These are phyloP conservation scores for Blastobotrys proliferans DNA, from an alignment of 1,139 yeast genomes.

Conservation along the genomic window DNA sequence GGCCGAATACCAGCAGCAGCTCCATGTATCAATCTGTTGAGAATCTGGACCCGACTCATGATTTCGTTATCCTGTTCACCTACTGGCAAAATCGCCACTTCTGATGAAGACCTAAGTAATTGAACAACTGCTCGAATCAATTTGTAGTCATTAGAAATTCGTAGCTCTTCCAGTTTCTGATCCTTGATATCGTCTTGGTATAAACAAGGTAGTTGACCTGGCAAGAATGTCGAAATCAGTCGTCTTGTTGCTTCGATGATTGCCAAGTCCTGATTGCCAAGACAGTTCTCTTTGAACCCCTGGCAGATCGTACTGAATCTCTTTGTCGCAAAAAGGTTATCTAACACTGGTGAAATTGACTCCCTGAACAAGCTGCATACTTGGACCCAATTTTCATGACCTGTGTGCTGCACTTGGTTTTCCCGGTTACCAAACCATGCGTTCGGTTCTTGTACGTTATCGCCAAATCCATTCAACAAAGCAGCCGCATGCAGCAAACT, in stretches of 20 bases:
- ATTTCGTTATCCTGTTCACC: conserved; percentile 25
- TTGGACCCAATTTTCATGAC: conserved; percentile 24
- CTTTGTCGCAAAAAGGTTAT: conserved; percentile 25
- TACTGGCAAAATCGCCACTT: conserved; percentile 22
- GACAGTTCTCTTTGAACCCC: not conserved
- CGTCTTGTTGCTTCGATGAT: conserved; percentile 36
- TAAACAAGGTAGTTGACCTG: conserved; percentile 19
- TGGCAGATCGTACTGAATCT: conserved; percentile 18
- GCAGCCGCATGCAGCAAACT: conserved; percentile 31
- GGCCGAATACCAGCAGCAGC: too few species aligned
- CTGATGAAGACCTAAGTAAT: conserved; percentile 17
- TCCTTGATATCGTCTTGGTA: conserved; percentile 29
- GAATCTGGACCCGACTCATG: conserved; percentile 18
- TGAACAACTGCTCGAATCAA: conserved; percentile 34
- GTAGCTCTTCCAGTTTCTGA: conserved; percentile 34
- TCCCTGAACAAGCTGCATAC: conserved; percentile 23
- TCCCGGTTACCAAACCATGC: too few species aligned
- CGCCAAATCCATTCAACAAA: conserved; percentile 18
- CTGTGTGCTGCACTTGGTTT: conserved; percentile 10
- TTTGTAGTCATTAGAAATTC: conserved; percentile 34
- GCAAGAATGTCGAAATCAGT: conserved; percentile 18
- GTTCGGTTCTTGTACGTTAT: not conserved
- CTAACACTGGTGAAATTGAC: conserved; percentile 26
- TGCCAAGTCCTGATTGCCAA: conserved; percentile 26
- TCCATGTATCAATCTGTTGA: conserved; percentile 23